Conservation (phyloP, 768 basidiomycete genomes). For the Hemileccinum impolitum region DNA sequence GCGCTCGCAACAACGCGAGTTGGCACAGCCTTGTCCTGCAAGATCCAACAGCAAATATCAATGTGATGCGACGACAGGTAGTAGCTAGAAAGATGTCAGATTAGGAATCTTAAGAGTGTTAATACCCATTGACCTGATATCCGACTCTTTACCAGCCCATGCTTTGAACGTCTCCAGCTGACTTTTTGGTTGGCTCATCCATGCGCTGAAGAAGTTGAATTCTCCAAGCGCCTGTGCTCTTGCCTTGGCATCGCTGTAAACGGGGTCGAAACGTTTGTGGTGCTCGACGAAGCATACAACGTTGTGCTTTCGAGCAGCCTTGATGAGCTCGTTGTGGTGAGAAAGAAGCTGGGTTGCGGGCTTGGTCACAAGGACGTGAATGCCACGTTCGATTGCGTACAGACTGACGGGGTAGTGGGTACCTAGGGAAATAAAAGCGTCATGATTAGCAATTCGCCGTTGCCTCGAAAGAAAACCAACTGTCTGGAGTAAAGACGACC, state of each 20-base stretch:
- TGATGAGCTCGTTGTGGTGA: constrained; percentile 77
- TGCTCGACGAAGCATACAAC: constrained; percentile 94
- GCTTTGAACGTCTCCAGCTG: constrained; percentile 93
- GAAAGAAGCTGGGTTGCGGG: constrained; percentile 84
- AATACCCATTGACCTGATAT: constrained; percentile 61
- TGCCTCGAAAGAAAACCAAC: constrained; percentile 39
- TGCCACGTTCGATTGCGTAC: constrained; percentile 79
- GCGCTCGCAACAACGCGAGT: constrained; percentile 90
- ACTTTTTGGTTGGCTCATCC: constrained; percentile 97
- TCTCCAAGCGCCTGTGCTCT: constrained; percentile 76
- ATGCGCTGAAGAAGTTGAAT: constrained; percentile 94
- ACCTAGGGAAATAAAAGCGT: constrained; percentile 35
- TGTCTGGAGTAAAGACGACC: constrained; percentile 91
- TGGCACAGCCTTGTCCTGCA: constrained; percentile 70
- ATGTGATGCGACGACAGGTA: constrained; percentile 96
- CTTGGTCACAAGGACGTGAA: constrained; percentile 92
- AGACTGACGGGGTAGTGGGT: constrained; percentile 85
- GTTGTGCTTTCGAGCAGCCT: constrained; percentile 72
- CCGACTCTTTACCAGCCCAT: constrained; percentile 94
- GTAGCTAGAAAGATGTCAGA: constrained; percentile 48
- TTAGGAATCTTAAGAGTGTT: neutral
- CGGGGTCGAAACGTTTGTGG: constrained; percentile 89
- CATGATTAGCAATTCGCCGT: neutral
- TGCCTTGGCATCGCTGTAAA: constrained; percentile 86
- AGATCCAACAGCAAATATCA: constrained; percentile 83